Evolutionary conservation across 345 rosid species (phyloP).

Genomic region (Citrus australasica): DNA sequence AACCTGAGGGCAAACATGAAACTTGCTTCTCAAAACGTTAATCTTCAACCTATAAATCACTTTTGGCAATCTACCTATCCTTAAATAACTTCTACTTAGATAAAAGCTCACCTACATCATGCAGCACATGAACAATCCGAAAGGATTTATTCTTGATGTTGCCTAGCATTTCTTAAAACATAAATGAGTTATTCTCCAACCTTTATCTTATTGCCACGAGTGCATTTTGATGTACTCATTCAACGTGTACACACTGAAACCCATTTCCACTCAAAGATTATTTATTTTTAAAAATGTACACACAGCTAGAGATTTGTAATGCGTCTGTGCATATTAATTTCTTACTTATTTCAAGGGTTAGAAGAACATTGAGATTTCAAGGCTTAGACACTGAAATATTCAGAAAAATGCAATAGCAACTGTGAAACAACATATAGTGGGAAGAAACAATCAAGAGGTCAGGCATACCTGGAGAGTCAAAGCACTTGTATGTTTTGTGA

Average conservation of each 20-base stretch:
- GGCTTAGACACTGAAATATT: background rate
- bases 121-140: background rate
- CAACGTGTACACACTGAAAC: no score
- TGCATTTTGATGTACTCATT: no score
- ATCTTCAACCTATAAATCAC: background rate
- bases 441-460: conserved; percentile 1
- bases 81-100: background rate
- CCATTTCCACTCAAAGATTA: background rate
- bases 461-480: conserved; percentile 83
- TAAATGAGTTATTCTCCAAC: background rate
- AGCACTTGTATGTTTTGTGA: conserved; percentile 98
- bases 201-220: background rate
- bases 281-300: background rate
- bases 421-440: background rate
- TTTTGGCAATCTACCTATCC: background rate
- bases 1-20: background rate
- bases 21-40: background rate
- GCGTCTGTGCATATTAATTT: background rate
- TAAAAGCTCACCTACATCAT: background rate
- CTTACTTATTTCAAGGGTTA: background rate
- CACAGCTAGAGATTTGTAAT: background rate
- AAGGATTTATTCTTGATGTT: background rate
- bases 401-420: background rate
- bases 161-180: background rate
- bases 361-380: background rate